Evolutionary conservation across 768 basidiomycete genomes (phyloP), one percentile per base, ranked within the genome.

Genomic region (Xerocomus brunneocitrinus): DNA sequence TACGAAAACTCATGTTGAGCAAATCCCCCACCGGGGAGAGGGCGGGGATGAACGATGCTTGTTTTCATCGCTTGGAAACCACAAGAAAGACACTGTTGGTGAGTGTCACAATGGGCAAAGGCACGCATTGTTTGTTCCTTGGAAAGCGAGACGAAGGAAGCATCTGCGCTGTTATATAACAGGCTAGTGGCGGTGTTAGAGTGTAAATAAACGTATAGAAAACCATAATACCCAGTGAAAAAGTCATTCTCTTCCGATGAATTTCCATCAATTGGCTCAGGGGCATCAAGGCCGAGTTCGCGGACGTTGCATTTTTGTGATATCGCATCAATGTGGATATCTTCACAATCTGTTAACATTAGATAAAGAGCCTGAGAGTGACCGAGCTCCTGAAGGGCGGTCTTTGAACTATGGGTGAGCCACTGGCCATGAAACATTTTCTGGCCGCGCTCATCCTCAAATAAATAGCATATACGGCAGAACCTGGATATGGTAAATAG

Each of bases 341-440:
- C 73, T 42, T 79, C 81, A 58, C 88, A 90, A 38, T 70, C 70
- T 6, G 74, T 71, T 24, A 79, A 67, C 53, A 83, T 71, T 9
- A 80, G 70, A 59, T 77, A 85, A 0, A 89, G 71, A 0, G 78
- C 74, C 53, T 79, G 77, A 0, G 86, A 75, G 52, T 90, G 86
- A 0, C 85, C 76, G 0, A 78, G 76, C 58, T 90, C 82, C 58
- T 87, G 83, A 1, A 89, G 70, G 9, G 85, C 58, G 0, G 85
- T 88, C 58, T 84, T 81, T 19, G 76, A 74, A 12, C 77, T 80
- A 69, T 87, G 88, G 8, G 73, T 69, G 52, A 81, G 75, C 88
- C 88, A 90, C 52, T 85, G 84, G 1, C 78, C 85, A 65, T 90
- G 88, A 50, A 86, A 83, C 69, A 73, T 76, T 61, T 82, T 83